Conservation (phyloP, 1,284 basidiomycete species). For the Sanghuangporus sanghuang region DNA sequence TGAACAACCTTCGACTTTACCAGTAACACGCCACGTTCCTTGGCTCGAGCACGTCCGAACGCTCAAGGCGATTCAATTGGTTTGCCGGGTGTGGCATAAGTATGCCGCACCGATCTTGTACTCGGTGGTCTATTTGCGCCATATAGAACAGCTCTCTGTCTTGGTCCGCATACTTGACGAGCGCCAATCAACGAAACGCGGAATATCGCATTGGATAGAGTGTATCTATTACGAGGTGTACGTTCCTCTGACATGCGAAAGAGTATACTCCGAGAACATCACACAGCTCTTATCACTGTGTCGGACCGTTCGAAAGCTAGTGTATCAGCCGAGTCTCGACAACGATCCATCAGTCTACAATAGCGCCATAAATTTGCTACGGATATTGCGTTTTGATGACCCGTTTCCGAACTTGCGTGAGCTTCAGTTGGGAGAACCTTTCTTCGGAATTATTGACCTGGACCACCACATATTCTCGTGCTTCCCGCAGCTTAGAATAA, state of each 20-base stretch:
- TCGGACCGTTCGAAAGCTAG: neutral
- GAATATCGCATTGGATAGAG: neutral
- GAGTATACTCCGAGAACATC: neutral
- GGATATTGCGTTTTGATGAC: neutral
- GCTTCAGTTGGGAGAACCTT: neutral
- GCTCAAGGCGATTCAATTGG: constrained; percentile 1
- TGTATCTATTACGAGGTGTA: neutral
- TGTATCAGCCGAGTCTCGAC: neutral
- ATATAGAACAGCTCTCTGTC: constrained; percentile 3
- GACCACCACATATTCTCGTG: neutral
- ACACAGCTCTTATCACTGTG: neutral
- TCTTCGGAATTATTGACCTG: too few relatives aligned
- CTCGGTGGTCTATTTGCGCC: constrained; percentile 6
- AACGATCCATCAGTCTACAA: neutral
- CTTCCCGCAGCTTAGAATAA: constrained; percentile 1
- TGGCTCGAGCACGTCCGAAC: constrained; percentile 8
- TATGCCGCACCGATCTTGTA: neutral
- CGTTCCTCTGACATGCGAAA: constrained; percentile 1
- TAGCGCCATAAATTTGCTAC: neutral
- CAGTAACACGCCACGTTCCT: neutral
- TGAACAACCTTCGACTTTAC: neutral
- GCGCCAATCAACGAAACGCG: neutral
- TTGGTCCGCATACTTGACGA: constrained; percentile 5
- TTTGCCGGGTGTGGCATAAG: constrained; percentile 5
- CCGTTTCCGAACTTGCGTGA: neutral